Evolutionary conservation across 768 basidiomycete species (phyloP).

Genomic region (Trametes gibbosa): DNA sequence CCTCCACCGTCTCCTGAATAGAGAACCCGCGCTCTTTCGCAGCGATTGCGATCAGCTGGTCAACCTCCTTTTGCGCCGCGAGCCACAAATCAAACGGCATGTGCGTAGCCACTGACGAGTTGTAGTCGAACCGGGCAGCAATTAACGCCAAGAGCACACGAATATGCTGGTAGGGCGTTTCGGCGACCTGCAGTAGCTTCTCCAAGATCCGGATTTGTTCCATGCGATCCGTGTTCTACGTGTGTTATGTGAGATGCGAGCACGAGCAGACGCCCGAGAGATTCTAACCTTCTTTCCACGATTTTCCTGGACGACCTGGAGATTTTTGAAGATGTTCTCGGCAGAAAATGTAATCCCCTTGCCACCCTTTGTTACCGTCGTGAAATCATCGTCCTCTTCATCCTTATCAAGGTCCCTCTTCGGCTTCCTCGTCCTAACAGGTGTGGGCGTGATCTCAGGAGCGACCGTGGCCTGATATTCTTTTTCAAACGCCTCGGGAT

Average conservation of each 20-base stretch:
- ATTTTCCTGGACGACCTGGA: conserved; percentile 89
- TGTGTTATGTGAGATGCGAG: not conserved
- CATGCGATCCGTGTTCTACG: conserved; percentile 90
- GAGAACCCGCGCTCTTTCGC: conserved; percentile 70
- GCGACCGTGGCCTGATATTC: conserved; percentile 60
- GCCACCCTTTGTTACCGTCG: conserved; percentile 88
- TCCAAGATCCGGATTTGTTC: conserved; percentile 94
- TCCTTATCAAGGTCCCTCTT: conserved; percentile 32
- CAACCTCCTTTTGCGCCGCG: conserved; percentile 82
- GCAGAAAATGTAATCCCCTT: conserved; percentile 78
- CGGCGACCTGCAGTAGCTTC: conserved; percentile 79
- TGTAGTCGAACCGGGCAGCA: conserved; percentile 96
- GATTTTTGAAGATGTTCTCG: conserved; percentile 87
- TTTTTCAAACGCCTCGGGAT: conserved; percentile 83
- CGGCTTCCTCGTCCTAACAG: conserved; percentile 35
- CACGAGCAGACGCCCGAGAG: not conserved
- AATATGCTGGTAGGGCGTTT: conserved; percentile 88
- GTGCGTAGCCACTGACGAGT: conserved; percentile 76
- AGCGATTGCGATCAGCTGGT: conserved; percentile 81
- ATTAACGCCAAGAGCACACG: conserved; percentile 92
- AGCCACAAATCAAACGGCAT: conserved; percentile 95
- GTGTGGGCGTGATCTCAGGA: conserved; percentile 40
- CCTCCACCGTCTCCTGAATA: conserved; percentile 81
- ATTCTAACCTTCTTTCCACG: conserved; percentile 87
- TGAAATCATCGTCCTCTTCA: conserved; percentile 58